phyloP scores from a whole-genome alignment of 2,329 filamentous ascomycete genomes.

The Nemania serpens region DNA sequence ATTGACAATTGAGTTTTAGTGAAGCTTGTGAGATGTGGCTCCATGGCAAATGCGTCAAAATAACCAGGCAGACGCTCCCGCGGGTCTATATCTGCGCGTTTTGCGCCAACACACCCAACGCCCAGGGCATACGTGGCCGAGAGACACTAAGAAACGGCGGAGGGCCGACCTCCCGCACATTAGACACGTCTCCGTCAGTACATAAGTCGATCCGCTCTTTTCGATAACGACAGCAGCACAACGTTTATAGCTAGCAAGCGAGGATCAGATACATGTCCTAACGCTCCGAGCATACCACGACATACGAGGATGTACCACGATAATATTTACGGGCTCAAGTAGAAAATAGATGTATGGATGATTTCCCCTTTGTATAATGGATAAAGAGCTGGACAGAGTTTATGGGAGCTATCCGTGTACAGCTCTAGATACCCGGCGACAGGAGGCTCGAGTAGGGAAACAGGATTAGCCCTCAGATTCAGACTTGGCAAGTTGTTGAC shows the following conservation, averaged over 20 bases:
- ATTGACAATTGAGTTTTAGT: conserved; percentile 44
- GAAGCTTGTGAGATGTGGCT: conserved; percentile 69
- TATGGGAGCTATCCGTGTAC: not conserved
- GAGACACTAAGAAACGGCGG: conserved; percentile 46
- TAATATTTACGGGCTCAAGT: not conserved
- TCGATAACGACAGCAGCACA: conserved; percentile 40
- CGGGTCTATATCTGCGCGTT: conserved; percentile 67
- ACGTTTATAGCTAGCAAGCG: not conserved
- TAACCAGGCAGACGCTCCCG: conserved; percentile 60
- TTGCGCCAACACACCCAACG: conserved; percentile 63
- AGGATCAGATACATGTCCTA: not conserved
- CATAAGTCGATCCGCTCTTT: conserved; percentile 53
- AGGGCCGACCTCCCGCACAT: conserved; percentile 34
- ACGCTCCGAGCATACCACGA: not conserved
- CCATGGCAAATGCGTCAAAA: conserved; percentile 66
- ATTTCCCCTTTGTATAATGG: conserved; percentile 18
- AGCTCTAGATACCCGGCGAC: conserved; percentile 19
- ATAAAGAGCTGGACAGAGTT: not conserved
- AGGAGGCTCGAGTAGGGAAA: conserved; percentile 8
- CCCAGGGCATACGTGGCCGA: conserved; percentile 53
- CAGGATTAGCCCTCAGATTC: conserved; percentile 2
- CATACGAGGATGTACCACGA: too few relatives aligned
- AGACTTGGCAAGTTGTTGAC: conserved; percentile 3
- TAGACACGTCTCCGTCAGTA: conserved; percentile 48
- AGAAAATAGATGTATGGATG: conserved; percentile 11